Conservation (phyloP, 2,329 filamentous ascomycete species). For the Aureobasidium sp. region DNA sequence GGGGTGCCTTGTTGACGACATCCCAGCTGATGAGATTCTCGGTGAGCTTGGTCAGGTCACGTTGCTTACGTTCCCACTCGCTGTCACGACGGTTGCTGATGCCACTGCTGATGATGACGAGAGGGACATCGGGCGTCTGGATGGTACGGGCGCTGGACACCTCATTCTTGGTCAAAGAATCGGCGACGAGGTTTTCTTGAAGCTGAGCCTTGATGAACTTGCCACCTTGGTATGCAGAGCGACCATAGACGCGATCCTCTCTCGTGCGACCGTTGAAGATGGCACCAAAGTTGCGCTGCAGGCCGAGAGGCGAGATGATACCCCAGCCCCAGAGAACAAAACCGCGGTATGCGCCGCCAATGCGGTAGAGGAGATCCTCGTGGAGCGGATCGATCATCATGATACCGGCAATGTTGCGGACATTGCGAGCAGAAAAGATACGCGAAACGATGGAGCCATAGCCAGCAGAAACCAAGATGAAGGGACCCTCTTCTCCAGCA, state of each 20-base stretch:
- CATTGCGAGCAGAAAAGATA: constrained; percentile 81
- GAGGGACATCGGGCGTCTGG: constrained; percentile 64
- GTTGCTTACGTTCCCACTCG: constrained; percentile 77
- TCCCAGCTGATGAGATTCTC: constrained; percentile 77
- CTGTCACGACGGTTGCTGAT: constrained; percentile 57
- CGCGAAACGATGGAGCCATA: constrained; percentile 83
- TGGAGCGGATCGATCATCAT: constrained; percentile 84
- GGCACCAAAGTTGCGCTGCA: constrained; percentile 72
- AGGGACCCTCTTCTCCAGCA: constrained; percentile 78
- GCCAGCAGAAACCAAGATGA: constrained; percentile 79
- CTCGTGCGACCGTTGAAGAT: constrained; percentile 73
- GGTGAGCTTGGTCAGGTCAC: constrained; percentile 74
- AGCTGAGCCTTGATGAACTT: constrained; percentile 85
- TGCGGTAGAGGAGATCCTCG: constrained; percentile 68
- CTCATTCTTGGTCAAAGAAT: constrained; percentile 77
- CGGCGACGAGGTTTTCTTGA: constrained; percentile 85
- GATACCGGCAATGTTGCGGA: constrained; percentile 65
- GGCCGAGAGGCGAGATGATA: constrained; percentile 75
- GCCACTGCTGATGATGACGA: constrained; percentile 79
- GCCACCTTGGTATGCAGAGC: constrained; percentile 67
- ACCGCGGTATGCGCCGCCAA: constrained; percentile 63
- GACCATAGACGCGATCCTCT: constrained; percentile 78
- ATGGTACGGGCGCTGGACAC: constrained; percentile 71
- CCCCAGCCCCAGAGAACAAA: constrained; percentile 84
- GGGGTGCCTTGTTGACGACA: constrained; percentile 74